Base-by-base conservation (phyloP, 495 filamentous ascomycete species). In the Penicillium silybi region DNA sequence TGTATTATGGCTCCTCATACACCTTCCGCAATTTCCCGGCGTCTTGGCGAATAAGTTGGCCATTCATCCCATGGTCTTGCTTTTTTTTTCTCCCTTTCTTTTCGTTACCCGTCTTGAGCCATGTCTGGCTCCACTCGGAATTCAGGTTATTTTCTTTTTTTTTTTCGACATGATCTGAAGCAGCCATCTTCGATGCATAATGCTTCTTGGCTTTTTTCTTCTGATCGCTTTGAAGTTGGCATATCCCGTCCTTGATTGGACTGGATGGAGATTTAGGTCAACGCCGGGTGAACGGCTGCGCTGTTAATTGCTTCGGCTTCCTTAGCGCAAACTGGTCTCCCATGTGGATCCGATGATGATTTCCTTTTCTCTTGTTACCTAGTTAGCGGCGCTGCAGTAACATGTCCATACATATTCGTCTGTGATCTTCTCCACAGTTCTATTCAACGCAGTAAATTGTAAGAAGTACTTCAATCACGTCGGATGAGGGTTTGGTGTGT, bases 1-100 rank as follows among this genome's bases (percentile, higher is more conserved):
- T 63, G 54, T 61, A 56, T 50, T 50, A 49, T 61, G 53, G 43
- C 44, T 40, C 16, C 37, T 44, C 46, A 39, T 48, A 53, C 52
- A 49, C 43, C 44, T 46, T 18, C 19, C 32, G 19, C 45, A 56
- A 42, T 37, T 19, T 48, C 40, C 20, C 53, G 8, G 58, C 50
- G 58, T 61, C 43, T 53, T 38, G 54, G 54, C 50, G 50, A 57
- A 41, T 44, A 40, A 15, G 1, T 41, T 27, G 19, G 19, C 32
- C 46, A 25, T 32, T n/a, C n/a, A n/a, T n/a, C n/a, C n/a, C 20
- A 29, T 37, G 16, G 16, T 39, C 37, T 39, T n/a, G 37, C 5
- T 39, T 39, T 18, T 38, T 37, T 18, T 37, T 7, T 17, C 9
- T 19, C 17, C 11, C 18, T 37, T 34, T 38, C 44, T 19, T 7